Evolutionary conservation across 2,329 filamentous ascomycete genomes (phyloP).

Genomic region (Beauveria varroae): DNA sequence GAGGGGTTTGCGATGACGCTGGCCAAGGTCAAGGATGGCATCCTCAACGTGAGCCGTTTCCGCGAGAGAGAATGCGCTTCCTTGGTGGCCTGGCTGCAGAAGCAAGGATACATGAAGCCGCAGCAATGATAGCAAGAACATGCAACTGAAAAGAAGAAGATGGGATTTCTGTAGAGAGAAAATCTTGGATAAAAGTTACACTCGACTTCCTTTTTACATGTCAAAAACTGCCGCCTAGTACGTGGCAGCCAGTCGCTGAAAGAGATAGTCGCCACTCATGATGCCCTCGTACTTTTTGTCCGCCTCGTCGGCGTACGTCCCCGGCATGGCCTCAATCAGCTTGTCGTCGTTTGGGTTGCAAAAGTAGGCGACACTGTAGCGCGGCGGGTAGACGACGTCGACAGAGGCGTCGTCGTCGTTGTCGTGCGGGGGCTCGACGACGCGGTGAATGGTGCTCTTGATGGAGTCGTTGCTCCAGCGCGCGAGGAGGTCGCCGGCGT

Average conservation of each 20-base stretch:
- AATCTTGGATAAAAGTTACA: neutral
- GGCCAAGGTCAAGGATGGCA: constrained; percentile 66
- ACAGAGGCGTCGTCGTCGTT: constrained; percentile 23
- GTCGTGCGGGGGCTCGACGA: constrained; percentile 70
- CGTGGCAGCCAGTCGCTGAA: constrained; percentile 70
- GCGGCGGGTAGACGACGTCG: constrained; percentile 53
- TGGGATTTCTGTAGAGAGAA: neutral
- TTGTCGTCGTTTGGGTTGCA: constrained; percentile 64
- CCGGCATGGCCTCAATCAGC: constrained; percentile 72
- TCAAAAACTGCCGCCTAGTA: constrained; percentile 35
- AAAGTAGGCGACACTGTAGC: constrained; percentile 76
- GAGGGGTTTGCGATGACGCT: constrained; percentile 79
- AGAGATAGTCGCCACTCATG: constrained; percentile 73
- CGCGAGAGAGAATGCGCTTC: constrained; percentile 1
- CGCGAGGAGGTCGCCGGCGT: constrained; percentile 79
- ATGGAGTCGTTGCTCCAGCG: constrained; percentile 90
- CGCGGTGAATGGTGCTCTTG: constrained; percentile 82
- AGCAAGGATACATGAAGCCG: neutral
- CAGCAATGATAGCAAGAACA: neutral
- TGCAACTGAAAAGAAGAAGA: neutral
- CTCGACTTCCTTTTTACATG: neutral
- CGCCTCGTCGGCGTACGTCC: constrained; percentile 56
- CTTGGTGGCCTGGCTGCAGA: neutral
- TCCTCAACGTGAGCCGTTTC: neutral
- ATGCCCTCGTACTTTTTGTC: constrained; percentile 76